A percentile compares a stretch with the other conserved stretches of the same genome.
These are phyloP conservation scores for Funneliformis mosseae DNA, from an alignment of 192 early-diverging fungal genomes.

Conservation along the genomic window DNA sequence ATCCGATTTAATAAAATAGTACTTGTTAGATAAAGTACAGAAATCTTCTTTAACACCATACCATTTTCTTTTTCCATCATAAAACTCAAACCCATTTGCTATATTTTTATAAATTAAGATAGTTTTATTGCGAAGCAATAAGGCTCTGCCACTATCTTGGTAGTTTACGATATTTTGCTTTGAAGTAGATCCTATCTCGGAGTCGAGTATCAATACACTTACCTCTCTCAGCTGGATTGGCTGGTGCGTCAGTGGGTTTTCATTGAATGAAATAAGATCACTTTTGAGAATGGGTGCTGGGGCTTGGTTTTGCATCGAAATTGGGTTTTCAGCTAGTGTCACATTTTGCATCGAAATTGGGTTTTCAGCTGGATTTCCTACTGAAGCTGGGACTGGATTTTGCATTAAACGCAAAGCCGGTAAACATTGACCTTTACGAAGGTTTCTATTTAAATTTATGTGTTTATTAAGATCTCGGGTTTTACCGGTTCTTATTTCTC, in stretches of 20 bases:
- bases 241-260: slow-evolving; percentile 5
- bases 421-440: not conserved
- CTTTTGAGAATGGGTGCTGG: no score
- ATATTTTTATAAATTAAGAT: no score
- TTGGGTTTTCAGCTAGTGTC: no score
- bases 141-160: no score
- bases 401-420: no score
- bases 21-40: no score
- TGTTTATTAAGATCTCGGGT: slow-evolving; percentile 24
- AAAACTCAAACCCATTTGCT: slow-evolving; percentile 17
- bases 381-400: not conserved
- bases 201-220: not conserved
- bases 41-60: slow-evolving; percentile 15
- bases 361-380: no score
- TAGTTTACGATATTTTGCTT: not conserved
- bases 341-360: no score
- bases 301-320: no score
- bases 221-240: not conserved
- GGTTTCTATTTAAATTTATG: slow-evolving; percentile 21
- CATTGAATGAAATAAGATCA: slow-evolving; percentile 23
- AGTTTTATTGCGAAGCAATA: no score
- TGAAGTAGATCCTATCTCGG: not conserved
- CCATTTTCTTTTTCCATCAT: slow-evolving; percentile 2
- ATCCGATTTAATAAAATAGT: slow-evolving; percentile 2
- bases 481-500: slow-evolving; percentile 3